These are phyloP conservation scores for Leishmania mexicana DNA, from an alignment of 208 protist species.

Conservation along the genomic window DNA sequence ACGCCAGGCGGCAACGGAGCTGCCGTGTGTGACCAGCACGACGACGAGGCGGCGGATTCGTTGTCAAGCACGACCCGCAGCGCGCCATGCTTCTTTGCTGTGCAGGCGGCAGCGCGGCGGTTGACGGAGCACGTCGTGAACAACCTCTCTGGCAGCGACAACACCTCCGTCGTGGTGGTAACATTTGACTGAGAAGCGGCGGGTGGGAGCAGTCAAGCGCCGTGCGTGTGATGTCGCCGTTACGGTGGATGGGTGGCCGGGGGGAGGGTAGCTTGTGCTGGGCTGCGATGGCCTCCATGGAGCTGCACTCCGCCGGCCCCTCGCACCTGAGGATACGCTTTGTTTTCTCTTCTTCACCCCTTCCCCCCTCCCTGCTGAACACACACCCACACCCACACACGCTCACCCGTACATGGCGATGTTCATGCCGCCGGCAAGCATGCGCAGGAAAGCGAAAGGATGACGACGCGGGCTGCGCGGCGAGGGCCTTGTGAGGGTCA, in stretches of 20 bases:
- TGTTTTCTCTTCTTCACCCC: neutral
- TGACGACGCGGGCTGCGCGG: neutral
- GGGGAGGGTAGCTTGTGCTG: neutral
- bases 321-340: neutral
- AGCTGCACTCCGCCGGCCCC: no score
- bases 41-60: neutral
- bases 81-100: neutral
- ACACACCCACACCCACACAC: neutral
- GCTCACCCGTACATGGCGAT: neutral
- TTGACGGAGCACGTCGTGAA: constrained; percentile 55
- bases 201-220: neutral
- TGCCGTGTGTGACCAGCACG: neutral
- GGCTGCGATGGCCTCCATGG: neutral
- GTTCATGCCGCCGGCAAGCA: neutral
- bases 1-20: constrained; percentile 10
- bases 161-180: constrained; percentile 56
- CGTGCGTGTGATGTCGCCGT: neutral
- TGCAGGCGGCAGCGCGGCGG: constrained; percentile 26
- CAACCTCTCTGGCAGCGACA: constrained; percentile 42
- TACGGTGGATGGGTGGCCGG: neutral
- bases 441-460: neutral
- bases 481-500: neutral
- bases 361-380: neutral
- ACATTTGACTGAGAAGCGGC: constrained; percentile 30
- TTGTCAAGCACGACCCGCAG: neutral